Evolutionary conservation across 805 yeast genomes (phyloP).

Genomic region (Barnettozyma sp.): DNA sequence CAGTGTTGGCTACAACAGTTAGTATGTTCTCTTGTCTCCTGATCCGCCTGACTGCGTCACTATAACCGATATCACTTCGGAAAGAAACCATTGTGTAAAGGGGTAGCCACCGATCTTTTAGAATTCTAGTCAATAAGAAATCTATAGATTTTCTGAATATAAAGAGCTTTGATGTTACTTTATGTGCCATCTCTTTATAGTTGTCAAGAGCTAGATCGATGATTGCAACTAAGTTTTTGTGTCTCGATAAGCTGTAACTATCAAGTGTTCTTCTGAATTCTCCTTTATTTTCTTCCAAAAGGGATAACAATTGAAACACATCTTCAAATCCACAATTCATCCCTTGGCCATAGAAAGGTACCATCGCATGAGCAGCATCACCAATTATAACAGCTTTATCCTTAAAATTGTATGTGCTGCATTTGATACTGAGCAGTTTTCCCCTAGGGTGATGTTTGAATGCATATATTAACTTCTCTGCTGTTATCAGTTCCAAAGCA

Average conservation of each 20-base stretch:
- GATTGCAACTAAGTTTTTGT: slow-evolving; percentile 66
- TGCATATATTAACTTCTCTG: slow-evolving; percentile 41
- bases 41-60: slow-evolving; percentile 53
- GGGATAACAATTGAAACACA: slow-evolving; percentile 56
- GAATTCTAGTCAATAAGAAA: slow-evolving; percentile 47
- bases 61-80: slow-evolving; percentile 73
- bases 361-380: slow-evolving; percentile 96
- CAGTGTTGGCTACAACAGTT: background rate
- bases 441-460: slow-evolving; percentile 64
- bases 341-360: slow-evolving; percentile 97
- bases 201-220: slow-evolving; percentile 72
- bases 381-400: slow-evolving; percentile 69
- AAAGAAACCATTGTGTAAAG: slow-evolving; percentile 90
- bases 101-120: slow-evolving; percentile 72
- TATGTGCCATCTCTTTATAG: slow-evolving; percentile 81
- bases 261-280: slow-evolving; percentile 9
- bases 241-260: slow-evolving; percentile 31
- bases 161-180: slow-evolving; percentile 57
- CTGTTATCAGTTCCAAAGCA: slow-evolving; percentile 63
- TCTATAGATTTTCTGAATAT: slow-evolving; percentile 64
- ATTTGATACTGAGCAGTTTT: slow-evolving; percentile 64
- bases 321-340: slow-evolving; percentile 97
- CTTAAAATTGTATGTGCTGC: slow-evolving; percentile 59
- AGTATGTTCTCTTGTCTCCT: slow-evolving; percentile 50
- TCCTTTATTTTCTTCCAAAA: slow-evolving; percentile 10